A percentile compares a stretch with the other conserved stretches of the same genome.
Evolutionary conservation across 2,329 filamentous ascomycete species (phyloP).

Genomic region (Fusarium sp.): DNA sequence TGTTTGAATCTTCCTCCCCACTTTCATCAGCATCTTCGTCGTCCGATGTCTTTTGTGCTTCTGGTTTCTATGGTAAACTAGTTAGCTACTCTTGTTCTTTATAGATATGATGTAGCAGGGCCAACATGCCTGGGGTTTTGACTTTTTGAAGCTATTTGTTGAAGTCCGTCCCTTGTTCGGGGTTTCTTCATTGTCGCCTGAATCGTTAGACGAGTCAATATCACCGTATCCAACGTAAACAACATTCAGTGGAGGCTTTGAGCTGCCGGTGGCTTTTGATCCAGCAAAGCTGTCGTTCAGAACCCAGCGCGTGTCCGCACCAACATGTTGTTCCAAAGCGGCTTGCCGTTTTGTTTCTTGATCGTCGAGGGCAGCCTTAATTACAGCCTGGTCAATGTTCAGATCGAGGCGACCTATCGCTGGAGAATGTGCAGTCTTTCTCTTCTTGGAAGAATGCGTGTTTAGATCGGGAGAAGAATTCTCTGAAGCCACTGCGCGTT

Average conservation of each 20-base stretch:
- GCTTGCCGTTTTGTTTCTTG: constrained; percentile 72
- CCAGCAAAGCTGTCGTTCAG: constrained; percentile 59
- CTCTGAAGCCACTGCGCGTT: constrained; percentile 76
- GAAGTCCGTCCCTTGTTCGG: constrained; percentile 50
- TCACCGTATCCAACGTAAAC: constrained; percentile 66
- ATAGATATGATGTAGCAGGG: not conserved
- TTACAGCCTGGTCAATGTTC: constrained; percentile 64
- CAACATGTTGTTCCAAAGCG: constrained; percentile 68
- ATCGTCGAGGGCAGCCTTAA: constrained; percentile 70
- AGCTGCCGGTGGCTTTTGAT: constrained; percentile 40
- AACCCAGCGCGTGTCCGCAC: constrained; percentile 80
- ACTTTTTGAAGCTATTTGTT: constrained; percentile 45
- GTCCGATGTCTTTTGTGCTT: constrained; percentile 22
- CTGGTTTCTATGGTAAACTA: constrained; percentile 28
- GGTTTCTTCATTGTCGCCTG: constrained; percentile 48
- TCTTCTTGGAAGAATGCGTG: constrained; percentile 68
- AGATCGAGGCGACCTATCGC: constrained; percentile 51
- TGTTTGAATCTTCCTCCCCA: constrained; percentile 42
- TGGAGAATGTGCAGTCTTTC: constrained; percentile 57
- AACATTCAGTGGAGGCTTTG: constrained; percentile 60
- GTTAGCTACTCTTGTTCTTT: constrained; percentile 7
- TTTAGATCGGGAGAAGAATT: constrained; percentile 58
- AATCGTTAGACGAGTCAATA: constrained; percentile 55
- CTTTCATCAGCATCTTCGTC: constrained; percentile 40
- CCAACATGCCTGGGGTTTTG: constrained; percentile 44